These are phyloP conservation scores for Eucalyptus lansdowneana DNA, from an alignment of 345 rosid species.

Conservation along the genomic window DNA sequence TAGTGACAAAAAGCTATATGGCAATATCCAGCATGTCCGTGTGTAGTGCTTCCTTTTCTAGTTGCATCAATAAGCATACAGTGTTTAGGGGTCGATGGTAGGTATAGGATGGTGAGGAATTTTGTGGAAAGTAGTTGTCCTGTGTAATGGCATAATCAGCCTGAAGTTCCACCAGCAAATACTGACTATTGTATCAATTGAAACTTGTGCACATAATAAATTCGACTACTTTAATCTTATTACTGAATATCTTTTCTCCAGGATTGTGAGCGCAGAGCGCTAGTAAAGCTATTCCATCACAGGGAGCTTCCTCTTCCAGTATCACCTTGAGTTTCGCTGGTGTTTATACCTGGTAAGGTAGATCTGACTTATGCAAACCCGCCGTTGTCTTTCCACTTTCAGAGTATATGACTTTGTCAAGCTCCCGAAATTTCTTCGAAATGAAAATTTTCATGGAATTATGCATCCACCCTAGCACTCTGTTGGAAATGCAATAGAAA, in stretches of 20 bases:
- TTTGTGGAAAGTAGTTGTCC: background rate
- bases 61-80: background rate
- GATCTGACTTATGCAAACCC: background rate
- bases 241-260: constrained; percentile 6
- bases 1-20: background rate
- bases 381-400: background rate
- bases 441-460: background rate
- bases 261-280: constrained; percentile 84
- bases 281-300: constrained; percentile 57
- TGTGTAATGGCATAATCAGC: background rate
- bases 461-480: background rate
- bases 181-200: background rate
- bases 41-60: background rate
- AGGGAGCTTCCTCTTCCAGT: constrained; percentile 25
- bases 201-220: background rate
- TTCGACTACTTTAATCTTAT: background rate
- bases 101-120: background rate
- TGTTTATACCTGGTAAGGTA: constrained; percentile 10
- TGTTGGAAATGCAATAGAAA: background rate
- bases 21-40: background rate
- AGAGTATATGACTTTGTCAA: background rate
- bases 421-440: background rate
- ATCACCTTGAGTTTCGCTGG: background rate
- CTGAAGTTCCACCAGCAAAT: background rate
- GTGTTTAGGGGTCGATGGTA: background rate